These are phyloP conservation scores for Hanseniaspora thailandica DNA, from an alignment of 805 yeast genomes.

Conservation along the genomic window DNA sequence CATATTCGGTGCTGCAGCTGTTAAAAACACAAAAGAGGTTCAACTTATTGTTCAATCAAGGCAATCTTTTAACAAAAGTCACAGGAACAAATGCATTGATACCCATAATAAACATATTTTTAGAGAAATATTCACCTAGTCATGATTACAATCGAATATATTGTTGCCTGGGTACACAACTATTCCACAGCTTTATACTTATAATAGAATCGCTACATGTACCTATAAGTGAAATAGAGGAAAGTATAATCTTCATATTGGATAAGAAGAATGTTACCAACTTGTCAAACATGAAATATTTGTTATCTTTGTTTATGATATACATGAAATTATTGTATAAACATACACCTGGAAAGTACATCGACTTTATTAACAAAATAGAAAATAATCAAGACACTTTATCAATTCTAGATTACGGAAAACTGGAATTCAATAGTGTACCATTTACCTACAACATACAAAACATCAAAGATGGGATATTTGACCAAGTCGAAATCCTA, in stretches of 20 bases:
- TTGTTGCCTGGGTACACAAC: constrained; percentile 10
- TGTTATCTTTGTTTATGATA: background rate
- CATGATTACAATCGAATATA: background rate
- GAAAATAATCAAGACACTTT: background rate
- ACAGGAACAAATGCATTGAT: constrained; percentile 4
- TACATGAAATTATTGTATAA: background rate
- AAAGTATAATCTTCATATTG: background rate
- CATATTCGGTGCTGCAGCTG: background rate
- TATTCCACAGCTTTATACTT: constrained; percentile 9
- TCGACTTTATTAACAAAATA: background rate
- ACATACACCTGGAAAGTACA: background rate
- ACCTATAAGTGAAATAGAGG: background rate
- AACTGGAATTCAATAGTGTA: background rate
- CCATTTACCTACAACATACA: background rate
- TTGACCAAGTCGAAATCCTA: background rate
- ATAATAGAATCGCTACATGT: constrained; percentile 6
- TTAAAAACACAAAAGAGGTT: constrained; percentile 6
- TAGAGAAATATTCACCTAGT: background rate
- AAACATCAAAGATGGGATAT: background rate
- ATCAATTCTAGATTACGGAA: constrained; percentile 9
- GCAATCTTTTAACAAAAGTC: background rate
- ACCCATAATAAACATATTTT: constrained; percentile 6
- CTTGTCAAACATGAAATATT: constrained; percentile 2
- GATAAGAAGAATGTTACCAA: background rate
- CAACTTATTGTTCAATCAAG: constrained; percentile 5